Evolutionary conservation across 208 protist species (phyloP).

Genomic region (Phytomonas francai): DNA sequence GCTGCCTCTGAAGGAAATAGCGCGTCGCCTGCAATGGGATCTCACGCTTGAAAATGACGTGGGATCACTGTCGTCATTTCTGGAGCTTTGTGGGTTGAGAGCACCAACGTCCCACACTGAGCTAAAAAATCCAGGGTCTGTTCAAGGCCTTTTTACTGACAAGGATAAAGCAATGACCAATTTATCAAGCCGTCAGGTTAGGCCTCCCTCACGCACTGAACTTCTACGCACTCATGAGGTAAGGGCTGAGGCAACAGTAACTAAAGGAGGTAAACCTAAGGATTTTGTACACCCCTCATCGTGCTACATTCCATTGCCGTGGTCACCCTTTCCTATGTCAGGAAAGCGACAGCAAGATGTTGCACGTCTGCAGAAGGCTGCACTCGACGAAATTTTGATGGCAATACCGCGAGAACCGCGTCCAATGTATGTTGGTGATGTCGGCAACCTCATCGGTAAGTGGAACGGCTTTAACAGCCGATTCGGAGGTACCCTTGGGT

Average conservation of each 20-base stretch:
- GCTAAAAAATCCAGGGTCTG: slow-evolving; percentile 12
- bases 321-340: slow-evolving; percentile 42
- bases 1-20: slow-evolving; percentile 49
- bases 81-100: slow-evolving; percentile 48
- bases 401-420: slow-evolving; percentile 64
- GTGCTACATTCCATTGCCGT: slow-evolving; percentile 34
- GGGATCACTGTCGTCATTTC: slow-evolving; percentile 41
- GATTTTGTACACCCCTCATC: not conserved
- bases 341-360: slow-evolving; percentile 36
- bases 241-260: slow-evolving; percentile 14
- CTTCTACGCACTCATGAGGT: slow-evolving; percentile 40
- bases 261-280: not conserved
- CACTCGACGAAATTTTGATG: slow-evolving; percentile 80
- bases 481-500: slow-evolving; percentile 70
- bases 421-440: slow-evolving; percentile 82
- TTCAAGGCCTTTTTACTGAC: slow-evolving; percentile 1
- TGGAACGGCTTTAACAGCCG: slow-evolving; percentile 78
- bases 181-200: slow-evolving; percentile 16
- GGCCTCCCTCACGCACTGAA: slow-evolving; percentile 12
- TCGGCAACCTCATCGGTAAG: slow-evolving; percentile 83
- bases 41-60: slow-evolving; percentile 50
- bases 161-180: slow-evolving; percentile 10
- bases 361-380: slow-evolving; percentile 30
- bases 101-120: not conserved
- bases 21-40: slow-evolving; percentile 52